Evolutionary conservation across 2,329 filamentous ascomycete genomes (phyloP), one percentile per base, ranked within the genome.

Genomic region (Aspergillus udagawae): DNA sequence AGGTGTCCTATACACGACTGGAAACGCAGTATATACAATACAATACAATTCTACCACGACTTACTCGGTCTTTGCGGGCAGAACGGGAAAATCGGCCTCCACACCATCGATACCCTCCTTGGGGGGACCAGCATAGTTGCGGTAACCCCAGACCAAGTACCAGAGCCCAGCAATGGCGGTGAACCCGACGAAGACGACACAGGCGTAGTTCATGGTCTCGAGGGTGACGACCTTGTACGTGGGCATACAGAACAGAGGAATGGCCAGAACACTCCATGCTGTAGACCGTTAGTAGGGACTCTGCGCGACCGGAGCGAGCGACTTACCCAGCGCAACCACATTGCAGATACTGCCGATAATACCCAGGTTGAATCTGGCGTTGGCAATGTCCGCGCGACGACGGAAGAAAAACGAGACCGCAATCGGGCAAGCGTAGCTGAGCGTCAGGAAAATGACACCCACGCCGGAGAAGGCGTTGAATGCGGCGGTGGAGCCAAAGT

Each of bases 401-500:
- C 81, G 81, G 55, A 85, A 66, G 53, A 70, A 56, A 64, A 90
- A 73, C 54, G 82, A 89, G 59, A 88, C 83, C 25, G 82, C 79
- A 54, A 90, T 86, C 20, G 88, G 88, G 1, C 80, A 80, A 38
- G 84, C 86, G 66, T 91, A 91, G 52, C 86, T 84, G 42, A 86
- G 78, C 0, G 87, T 90, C 1, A 92, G 81, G 63, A 88, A 91
- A 69, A 92, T 91, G 10, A 89, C 91, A 2, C 88, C 89, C 0
- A 91, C 88, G 48, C 88, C 88, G 0, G 88, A 91, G 71, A 92
- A 92, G n/a, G 85, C 86, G 75, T 87, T 88, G 77, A 92, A 92
- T 0, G 89, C 89, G 0, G 88, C 87, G 0, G 83, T 82, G 1
- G 86, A 89, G n/a, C 89, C 89, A 62, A 92, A 90, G 77, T 90